Conservation (phyloP, 345 rosid genomes). For the Rhizophora mangle region DNA sequence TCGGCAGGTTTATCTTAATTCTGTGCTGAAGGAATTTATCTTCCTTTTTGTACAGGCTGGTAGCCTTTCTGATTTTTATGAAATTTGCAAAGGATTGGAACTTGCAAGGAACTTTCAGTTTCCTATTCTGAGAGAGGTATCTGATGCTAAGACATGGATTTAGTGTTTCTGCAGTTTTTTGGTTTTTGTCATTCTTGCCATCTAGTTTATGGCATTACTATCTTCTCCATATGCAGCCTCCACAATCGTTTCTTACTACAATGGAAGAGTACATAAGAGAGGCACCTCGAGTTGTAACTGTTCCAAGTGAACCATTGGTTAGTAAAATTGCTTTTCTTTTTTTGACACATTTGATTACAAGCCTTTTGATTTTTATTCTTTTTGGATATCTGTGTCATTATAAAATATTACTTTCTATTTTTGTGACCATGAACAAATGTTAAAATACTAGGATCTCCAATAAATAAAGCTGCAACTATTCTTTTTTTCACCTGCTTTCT, state of each 20-base stretch:
- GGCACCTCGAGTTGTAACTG: slow-evolving; percentile 84
- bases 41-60: slow-evolving; percentile 59
- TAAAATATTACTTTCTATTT: neutral
- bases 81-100: slow-evolving; percentile 92
- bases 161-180: slow-evolving; percentile 4
- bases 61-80: slow-evolving; percentile 87
- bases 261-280: slow-evolving; percentile 98
- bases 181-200: neutral
- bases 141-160: slow-evolving; percentile 6
- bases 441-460: neutral
- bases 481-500: neutral
- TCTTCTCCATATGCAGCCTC: slow-evolving; percentile 56
- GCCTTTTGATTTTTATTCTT: neutral
- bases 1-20: neutral
- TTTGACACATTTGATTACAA: neutral
- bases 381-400: neutral
- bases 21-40: slow-evolving; percentile 7
- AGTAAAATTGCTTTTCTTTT: slow-evolving; percentile 17
- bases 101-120: slow-evolving; percentile 98
- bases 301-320: slow-evolving; percentile 76
- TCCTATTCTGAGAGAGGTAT: slow-evolving; percentile 91
- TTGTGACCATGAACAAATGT: neutral
- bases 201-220: slow-evolving; percentile 4
- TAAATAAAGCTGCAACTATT: neutral
- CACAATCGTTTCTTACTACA: slow-evolving; percentile 85